phyloP scores from a whole-genome alignment of 768 basidiomycete genomes.

The Ramaria sp. region DNA sequence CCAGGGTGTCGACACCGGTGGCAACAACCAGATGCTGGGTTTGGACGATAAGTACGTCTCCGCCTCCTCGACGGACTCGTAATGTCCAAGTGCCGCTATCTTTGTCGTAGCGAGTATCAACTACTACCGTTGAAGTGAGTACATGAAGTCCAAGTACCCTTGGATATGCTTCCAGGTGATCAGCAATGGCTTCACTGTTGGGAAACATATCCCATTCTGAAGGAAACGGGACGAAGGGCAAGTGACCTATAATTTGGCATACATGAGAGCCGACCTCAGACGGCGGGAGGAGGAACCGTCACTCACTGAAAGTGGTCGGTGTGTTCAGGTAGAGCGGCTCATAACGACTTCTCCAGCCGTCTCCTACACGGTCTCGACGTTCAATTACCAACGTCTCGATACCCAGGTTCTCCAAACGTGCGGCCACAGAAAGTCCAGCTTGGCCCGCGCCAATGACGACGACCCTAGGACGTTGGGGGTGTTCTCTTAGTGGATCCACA shows the following conservation, averaged over 20 bases:
- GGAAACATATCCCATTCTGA: background rate
- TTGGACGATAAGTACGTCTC: background rate
- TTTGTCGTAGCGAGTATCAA: background rate
- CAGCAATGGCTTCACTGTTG: constrained; percentile 18
- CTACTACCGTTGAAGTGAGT: constrained; percentile 24
- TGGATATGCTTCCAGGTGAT: constrained; percentile 35
- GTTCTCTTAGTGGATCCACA: background rate
- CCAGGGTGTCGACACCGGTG: background rate
- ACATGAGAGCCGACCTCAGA: background rate
- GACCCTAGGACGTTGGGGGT: constrained; percentile 8
- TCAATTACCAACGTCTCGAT: constrained; percentile 17
- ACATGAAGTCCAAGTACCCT: constrained; percentile 30
- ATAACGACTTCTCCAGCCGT: constrained; percentile 1
- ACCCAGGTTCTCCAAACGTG: constrained; percentile 31
- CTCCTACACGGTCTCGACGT: background rate
- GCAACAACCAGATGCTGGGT: background rate
- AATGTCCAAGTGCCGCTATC: background rate
- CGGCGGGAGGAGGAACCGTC: background rate
- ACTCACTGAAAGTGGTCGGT: background rate
- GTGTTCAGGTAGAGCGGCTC: constrained; percentile 6
- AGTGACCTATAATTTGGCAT: background rate
- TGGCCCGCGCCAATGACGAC: constrained; percentile 35
- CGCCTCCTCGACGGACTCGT: background rate
- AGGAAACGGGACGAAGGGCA: background rate
- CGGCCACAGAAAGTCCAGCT: constrained; percentile 34